Evolutionary conservation across 441 rosid genomes (phyloP), one percentile per base, ranked within the genome.

Genomic region (Adansonia grandidieri): DNA sequence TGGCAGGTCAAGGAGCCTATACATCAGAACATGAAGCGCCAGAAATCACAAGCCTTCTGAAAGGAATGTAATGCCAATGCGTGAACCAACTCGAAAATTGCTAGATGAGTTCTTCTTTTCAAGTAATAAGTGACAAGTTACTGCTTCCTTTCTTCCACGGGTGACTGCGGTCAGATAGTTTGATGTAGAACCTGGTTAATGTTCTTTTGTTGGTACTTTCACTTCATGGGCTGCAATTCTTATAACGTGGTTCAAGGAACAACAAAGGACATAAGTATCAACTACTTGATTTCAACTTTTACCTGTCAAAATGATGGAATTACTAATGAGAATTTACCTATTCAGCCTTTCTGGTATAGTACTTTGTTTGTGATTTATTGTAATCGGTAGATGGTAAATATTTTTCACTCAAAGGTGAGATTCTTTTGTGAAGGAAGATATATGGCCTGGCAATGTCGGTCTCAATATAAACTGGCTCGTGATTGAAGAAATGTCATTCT

Each of bases 1-100:
- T 76, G 51, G 65, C 89, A 96, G 98, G 98, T 92, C 56, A 94
- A 92, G 88, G 99, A 96, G 78, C 99, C 99, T 20, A 96, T 96
- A 80, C 78, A 86, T 15, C 95, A 92, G 89, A 66, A 67, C 81
- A 28, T 78, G 24, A 96, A 96, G 89, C 97, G 98, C 77, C 96
- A 83, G 86, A 94, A 82, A 87, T 87, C 96, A 76, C 91, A 89
- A 80, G 89, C 79, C 65, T 79, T 15, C 57, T 83, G 78, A 83
- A 74, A 58, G 77, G 32, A 51, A 50, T 70, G 20, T 13, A 20
- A 50, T 28, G 60, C 5, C 45, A 50, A 15, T 24, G 60, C 5
- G 44, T 51, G 13, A 51, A 51, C 74, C 37, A 5, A 17, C 19
- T 64, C 56, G 37, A 57, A 73, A 40, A 17, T 37, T 72, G 17